Evolutionary conservation across 2,329 filamentous ascomycete species (phyloP).

Genomic region (Talaromyces amestolkiae): DNA sequence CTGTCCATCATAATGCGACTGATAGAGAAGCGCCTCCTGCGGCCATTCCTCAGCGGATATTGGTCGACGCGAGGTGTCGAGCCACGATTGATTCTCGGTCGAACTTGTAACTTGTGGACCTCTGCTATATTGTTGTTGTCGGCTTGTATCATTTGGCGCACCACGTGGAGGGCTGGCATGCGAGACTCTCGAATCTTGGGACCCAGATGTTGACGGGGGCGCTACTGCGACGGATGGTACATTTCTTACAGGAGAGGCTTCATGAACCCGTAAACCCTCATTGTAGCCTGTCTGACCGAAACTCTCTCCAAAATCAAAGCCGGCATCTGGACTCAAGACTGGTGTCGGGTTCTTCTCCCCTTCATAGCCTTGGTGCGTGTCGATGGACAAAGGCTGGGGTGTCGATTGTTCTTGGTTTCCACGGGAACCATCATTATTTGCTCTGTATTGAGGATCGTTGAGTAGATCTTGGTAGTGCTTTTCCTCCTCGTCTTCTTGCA

Average conservation of each 20-base stretch:
- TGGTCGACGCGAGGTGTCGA: slow-evolving; percentile 17
- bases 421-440: neutral
- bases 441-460: slow-evolving; percentile 7
- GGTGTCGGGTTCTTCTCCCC: slow-evolving; percentile 18
- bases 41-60: slow-evolving; percentile 35
- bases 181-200: slow-evolving; percentile 25
- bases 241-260: neutral
- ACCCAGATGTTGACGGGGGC: slow-evolving; percentile 19
- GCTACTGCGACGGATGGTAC: slow-evolving; percentile 20
- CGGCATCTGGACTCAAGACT: slow-evolving; percentile 17
- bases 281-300: slow-evolving; percentile 17
- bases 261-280: neutral
- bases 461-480: slow-evolving; percentile 21
- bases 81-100: slow-evolving; percentile 19
- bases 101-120: slow-evolving; percentile 18
- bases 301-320: slow-evolving; percentile 19
- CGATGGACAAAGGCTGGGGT: slow-evolving; percentile 10
- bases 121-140: slow-evolving; percentile 29
- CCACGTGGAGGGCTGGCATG: slow-evolving; percentile 4
- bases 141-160: slow-evolving; percentile 23
- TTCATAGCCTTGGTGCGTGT: slow-evolving; percentile 13
- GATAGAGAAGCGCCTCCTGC: slow-evolving; percentile 43
- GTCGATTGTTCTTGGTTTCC: neutral
- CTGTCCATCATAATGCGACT: slow-evolving; percentile 21
- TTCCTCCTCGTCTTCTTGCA: slow-evolving; percentile 19